Evolutionary conservation across 257 asterid genomes (phyloP).

Genomic region (Petunia secreta): DNA sequence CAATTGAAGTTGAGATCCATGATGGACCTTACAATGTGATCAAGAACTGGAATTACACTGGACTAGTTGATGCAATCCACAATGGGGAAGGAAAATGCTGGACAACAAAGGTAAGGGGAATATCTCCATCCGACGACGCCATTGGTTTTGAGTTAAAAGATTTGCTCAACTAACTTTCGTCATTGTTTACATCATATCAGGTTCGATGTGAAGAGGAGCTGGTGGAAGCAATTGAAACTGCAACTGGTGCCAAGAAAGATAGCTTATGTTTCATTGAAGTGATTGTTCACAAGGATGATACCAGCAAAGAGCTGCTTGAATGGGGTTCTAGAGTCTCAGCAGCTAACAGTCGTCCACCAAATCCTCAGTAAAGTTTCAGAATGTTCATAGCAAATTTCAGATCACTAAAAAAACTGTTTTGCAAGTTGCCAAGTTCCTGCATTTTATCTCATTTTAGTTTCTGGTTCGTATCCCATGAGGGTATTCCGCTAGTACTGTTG

Average conservation of each 20-base stretch:
- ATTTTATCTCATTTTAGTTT: neutral
- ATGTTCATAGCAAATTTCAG: neutral
- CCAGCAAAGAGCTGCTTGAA: conserved; percentile 40
- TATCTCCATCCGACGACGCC: no score
- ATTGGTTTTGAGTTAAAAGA: no score
- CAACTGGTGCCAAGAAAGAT: conserved; percentile 32
- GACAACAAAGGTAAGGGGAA: conserved; percentile 34
- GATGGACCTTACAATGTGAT: conserved; percentile 39
- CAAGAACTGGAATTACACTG: conserved; percentile 39
- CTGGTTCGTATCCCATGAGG: neutral
- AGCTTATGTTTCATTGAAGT: conserved; percentile 37
- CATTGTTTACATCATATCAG: neutral
- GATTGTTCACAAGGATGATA: conserved; percentile 37
- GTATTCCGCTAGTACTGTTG: neutral
- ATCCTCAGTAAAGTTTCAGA: conserved; percentile 28
- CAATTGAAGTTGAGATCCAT: conserved; percentile 40
- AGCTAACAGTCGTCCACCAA: conserved; percentile 39
- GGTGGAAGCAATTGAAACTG: conserved; percentile 30
- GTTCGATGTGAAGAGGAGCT: conserved; percentile 32
- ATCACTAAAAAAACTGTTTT: neutral
- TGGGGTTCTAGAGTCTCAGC: conserved; percentile 40
- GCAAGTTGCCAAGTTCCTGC: neutral
- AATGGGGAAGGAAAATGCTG: conserved; percentile 39
- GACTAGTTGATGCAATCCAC: conserved; percentile 36
- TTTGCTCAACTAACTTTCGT: no score